A percentile compares a stretch with the other conserved stretches of the same genome.
Conservation (phyloP, 1,284 basidiomycete species). For the Austroboletus niveus region DNA sequence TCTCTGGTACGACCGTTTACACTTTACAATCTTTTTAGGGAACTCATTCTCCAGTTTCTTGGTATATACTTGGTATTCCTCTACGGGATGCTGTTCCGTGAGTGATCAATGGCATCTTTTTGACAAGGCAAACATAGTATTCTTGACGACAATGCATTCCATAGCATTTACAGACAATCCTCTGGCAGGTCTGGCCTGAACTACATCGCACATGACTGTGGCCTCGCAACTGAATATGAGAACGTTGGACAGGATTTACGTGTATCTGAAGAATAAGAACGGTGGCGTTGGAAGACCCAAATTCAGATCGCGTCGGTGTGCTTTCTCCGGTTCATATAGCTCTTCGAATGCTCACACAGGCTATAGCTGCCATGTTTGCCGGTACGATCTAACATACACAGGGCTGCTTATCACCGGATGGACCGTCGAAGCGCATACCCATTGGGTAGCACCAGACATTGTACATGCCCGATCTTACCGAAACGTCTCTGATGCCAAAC, state of each 20-base stretch:
- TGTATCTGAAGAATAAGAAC: slow-evolving; percentile 39
- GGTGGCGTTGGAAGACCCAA: slow-evolving; percentile 50
- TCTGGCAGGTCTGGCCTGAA: slow-evolving; percentile 60
- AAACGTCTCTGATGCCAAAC: not conserved
- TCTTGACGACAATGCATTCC: slow-evolving; percentile 62
- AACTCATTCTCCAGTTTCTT: slow-evolving; percentile 48
- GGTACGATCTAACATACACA: slow-evolving; percentile 40
- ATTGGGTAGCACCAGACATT: slow-evolving; percentile 70
- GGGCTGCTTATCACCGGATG: slow-evolving; percentile 69
- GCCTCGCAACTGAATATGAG: slow-evolving; percentile 51
- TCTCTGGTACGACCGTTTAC: slow-evolving; percentile 48
- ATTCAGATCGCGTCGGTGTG: slow-evolving; percentile 36
- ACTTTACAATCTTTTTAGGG: slow-evolving; percentile 38
- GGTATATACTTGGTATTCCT: slow-evolving; percentile 51
- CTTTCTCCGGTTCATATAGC: not conserved
- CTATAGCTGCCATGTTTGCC: slow-evolving; percentile 56
- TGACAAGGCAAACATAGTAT: slow-evolving; percentile 35
- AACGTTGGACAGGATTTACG: slow-evolving; percentile 48
- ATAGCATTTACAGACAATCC: slow-evolving; percentile 51
- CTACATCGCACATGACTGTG: slow-evolving; percentile 45
- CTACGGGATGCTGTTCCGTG: slow-evolving; percentile 55
- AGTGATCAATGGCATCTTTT: slow-evolving; percentile 20
- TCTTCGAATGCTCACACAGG: slow-evolving; percentile 1
- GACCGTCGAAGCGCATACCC: slow-evolving; percentile 51
- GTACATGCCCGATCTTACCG: slow-evolving; percentile 35